Evolutionary conservation across 1,139 yeast genomes (phyloP), one percentile per base, ranked within the genome.

Genomic region (Zhuliangozyma parablackwelliae): DNA sequence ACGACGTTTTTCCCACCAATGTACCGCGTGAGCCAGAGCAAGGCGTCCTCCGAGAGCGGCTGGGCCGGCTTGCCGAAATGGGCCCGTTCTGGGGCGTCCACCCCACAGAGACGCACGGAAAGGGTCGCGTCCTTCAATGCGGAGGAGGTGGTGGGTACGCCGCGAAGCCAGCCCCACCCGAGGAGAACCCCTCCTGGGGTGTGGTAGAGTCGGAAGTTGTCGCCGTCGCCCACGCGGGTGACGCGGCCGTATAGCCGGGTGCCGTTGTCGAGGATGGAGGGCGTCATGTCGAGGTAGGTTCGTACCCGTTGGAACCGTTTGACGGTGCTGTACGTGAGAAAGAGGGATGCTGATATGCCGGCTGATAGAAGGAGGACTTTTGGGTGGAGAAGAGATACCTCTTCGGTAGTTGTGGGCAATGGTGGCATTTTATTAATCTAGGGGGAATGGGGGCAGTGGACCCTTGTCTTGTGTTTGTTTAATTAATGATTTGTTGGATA

Each of bases 11-110:
- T 69, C 1, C 94, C 92, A 35, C 82, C 53, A 1, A 90, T 53
- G 48, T 77, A 83, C 12, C 61, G 50, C 31, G 82, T 65, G 27
- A 92, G 66, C 96, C 97, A 92, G 5, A 54, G 53, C 41, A 90
- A 61, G 0, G 97, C 94, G 45, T 92, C 97, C 34, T 81, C 87
- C 26, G 95, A 78, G 53, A 63, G 84, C 0, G 95, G 95, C 55
- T 92, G 98, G 0, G 96, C 85, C 0, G 95, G 90, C 45, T 85
- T 85, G 1, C 99, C 99, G 62, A 88, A 92, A 65, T 92, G 97
- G 2, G 95, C 78, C 30, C 95, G 65, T 56, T 92, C 99, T 1
- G 99, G 99, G 0, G 99, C 98, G 67, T 92, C 99, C n/a, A 92
- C 81, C 0, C 97, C 99, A 58, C 95, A 85, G 26, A 92, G 61